These are phyloP conservation scores for Arthrobotrys conoides DNA, from an alignment of 2,329 filamentous ascomycete genomes.

Conservation along the genomic window DNA sequence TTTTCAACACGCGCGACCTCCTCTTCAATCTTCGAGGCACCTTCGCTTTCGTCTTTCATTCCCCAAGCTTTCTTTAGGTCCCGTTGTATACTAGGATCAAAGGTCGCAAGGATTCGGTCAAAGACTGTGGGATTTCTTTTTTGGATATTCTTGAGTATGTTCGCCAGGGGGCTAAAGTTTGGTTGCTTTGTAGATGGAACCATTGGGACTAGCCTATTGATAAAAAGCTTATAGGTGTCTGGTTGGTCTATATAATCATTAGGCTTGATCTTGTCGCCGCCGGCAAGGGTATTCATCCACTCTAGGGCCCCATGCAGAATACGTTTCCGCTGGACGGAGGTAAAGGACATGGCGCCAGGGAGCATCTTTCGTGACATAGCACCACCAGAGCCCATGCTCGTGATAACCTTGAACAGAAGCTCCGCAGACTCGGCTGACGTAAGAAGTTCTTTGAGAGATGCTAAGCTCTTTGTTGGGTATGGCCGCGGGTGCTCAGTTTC, in stretches of 20 bases:
- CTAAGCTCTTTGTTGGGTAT: conserved; percentile 62
- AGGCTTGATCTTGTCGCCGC: conserved; percentile 43
- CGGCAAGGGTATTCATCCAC: conserved; percentile 63
- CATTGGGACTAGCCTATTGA: conserved; percentile 64
- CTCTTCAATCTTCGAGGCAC: conserved; percentile 62
- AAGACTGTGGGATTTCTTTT: conserved; percentile 61
- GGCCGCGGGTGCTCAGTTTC: conserved; percentile 64
- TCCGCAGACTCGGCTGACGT: conserved; percentile 62
- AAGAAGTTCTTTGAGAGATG: conserved; percentile 63
- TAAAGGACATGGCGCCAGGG: conserved; percentile 62
- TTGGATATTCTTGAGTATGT: conserved; percentile 63
- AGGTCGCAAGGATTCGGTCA: conserved; percentile 63
- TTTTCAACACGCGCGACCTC: conserved; percentile 65
- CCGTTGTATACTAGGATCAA: conserved; percentile 62
- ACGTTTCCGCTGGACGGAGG: conserved; percentile 62
- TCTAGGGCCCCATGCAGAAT: conserved; percentile 63
- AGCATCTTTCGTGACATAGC: conserved; percentile 63
- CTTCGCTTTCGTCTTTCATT: conserved; percentile 62
- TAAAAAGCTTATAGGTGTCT: conserved; percentile 63
- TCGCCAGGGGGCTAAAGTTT: conserved; percentile 62
- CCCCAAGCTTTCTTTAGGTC: conserved; percentile 64
- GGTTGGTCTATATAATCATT: conserved; percentile 63
- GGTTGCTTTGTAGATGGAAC: conserved; percentile 63
- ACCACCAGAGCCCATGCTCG: conserved; percentile 63
- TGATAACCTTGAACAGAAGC: conserved; percentile 63